A percentile compares a stretch with the other conserved stretches of the same genome.
Evolutionary conservation across 495 filamentous ascomycete species (phyloP).

Genomic region (Penicillium nucicola): DNA sequence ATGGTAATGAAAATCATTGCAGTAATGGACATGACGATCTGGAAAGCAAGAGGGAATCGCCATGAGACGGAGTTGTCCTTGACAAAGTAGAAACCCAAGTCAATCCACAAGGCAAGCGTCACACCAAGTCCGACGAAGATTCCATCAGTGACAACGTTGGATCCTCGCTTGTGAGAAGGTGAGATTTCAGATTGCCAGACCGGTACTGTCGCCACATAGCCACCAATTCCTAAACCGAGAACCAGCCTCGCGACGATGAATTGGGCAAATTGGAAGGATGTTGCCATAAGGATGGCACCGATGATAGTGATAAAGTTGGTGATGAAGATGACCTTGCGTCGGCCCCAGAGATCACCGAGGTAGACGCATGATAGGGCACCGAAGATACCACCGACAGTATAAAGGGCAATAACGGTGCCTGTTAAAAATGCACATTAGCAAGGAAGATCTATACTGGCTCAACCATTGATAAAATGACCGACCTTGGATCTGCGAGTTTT

Average conservation of each 20-base stretch:
- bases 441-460: not conserved
- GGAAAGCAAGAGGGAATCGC: constrained; percentile 48
- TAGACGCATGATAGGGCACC: constrained; percentile 29
- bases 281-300: constrained; percentile 40
- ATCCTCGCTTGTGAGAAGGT: constrained; percentile 36
- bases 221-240: constrained; percentile 60
- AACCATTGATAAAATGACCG: not conserved
- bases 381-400: constrained; percentile 30
- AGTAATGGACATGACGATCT: constrained; percentile 57
- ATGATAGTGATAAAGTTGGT: constrained; percentile 28
- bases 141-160: constrained; percentile 37
- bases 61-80: constrained; percentile 40
- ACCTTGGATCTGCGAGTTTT: constrained; percentile 44
- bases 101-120: constrained; percentile 41
- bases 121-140: constrained; percentile 54
- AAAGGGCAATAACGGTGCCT: constrained; percentile 32
- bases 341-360: constrained; percentile 26
- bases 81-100: constrained; percentile 44
- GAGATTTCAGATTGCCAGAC: constrained; percentile 51
- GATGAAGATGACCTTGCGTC: constrained; percentile 28
- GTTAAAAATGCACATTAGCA: not conserved
- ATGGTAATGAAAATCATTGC: constrained; percentile 56
- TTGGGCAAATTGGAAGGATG: constrained; percentile 31
- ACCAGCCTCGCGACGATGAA: constrained; percentile 48
- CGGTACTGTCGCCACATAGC: constrained; percentile 35